Conservation (phyloP, 805 yeast species). For the Barnettozyma sucrosica region DNA sequence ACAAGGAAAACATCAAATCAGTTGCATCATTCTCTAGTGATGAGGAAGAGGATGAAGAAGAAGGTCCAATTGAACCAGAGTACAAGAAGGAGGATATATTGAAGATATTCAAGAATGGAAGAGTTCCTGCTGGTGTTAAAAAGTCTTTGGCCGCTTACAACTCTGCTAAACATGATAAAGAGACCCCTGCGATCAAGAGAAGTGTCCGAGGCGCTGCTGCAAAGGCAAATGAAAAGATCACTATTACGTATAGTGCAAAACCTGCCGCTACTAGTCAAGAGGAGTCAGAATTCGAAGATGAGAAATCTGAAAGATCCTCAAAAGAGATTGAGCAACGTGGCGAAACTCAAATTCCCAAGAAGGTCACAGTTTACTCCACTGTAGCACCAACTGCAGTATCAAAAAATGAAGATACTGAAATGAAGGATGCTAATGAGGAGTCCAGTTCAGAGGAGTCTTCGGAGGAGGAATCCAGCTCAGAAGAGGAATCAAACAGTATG, state of each 20-base stretch:
- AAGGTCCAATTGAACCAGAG: constrained; percentile 14
- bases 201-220: constrained; percentile 12
- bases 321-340: background rate
- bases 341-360: background rate
- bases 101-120: constrained; percentile 13
- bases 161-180: background rate
- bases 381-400: background rate
- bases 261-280: background rate
- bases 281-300: background rate
- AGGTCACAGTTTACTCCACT: too few species aligned
- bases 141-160: constrained; percentile 6
- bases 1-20: constrained; percentile 9
- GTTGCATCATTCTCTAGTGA: constrained; percentile 19
- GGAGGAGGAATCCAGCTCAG: constrained; percentile 1
- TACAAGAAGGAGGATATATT: constrained; percentile 18
- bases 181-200: constrained; percentile 1
- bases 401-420: background rate
- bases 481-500: background rate
- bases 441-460: background rate
- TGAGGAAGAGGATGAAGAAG: constrained; percentile 20
- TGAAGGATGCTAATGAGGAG: constrained; percentile 5
- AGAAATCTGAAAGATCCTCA: background rate
- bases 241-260: background rate
- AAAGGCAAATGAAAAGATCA: constrained; percentile 3
- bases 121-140: constrained; percentile 13